Evolutionary conservation across 257 asterid genomes (phyloP).

Genomic region (Penstemon barbatus): DNA sequence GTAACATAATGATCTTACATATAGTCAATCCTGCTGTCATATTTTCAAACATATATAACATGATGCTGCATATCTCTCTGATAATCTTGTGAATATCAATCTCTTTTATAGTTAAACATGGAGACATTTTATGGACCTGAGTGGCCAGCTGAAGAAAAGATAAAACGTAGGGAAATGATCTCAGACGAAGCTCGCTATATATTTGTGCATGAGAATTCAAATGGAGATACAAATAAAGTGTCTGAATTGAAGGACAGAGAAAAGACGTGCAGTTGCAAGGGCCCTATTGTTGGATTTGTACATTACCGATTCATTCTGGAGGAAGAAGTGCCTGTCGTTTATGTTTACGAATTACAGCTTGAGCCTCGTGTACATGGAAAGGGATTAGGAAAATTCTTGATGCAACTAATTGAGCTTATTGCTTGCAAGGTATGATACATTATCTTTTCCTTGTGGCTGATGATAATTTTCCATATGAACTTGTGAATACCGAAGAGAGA

Average conservation of each 20-base stretch:
- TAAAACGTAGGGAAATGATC: conserved; percentile 80
- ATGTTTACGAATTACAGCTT: conserved; percentile 87
- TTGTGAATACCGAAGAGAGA: not conserved
- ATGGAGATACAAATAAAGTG: conserved; percentile 34
- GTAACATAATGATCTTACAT: conserved; percentile 33
- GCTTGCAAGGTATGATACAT: conserved; percentile 58
- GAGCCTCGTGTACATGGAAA: conserved; percentile 77
- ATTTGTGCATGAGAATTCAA: conserved; percentile 55
- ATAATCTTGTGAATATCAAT: conserved; percentile 13
- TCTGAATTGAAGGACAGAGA: conserved; percentile 30
- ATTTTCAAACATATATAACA: not conserved
- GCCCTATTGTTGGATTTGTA: conserved; percentile 69
- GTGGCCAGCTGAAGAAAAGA: conserved; percentile 88
- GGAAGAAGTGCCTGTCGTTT: conserved; percentile 91
- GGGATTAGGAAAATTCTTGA: conserved; percentile 78
- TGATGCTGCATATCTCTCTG: conserved; percentile 1
- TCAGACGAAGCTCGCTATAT: conserved; percentile 75
- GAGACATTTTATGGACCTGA: conserved; percentile 78
- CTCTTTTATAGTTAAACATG: conserved; percentile 62
- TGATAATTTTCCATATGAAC: conserved; percentile 6
- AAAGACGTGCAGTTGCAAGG: conserved; percentile 33
- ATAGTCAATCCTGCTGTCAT: not conserved
- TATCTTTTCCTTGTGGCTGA: conserved; percentile 12
- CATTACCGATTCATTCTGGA: conserved; percentile 78
- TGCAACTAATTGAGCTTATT: conserved; percentile 78